A percentile compares a stretch with the other conserved stretches of the same genome.
Conservation (phyloP, 768 basidiomycete genomes). For the Russula dissimulans region DNA sequence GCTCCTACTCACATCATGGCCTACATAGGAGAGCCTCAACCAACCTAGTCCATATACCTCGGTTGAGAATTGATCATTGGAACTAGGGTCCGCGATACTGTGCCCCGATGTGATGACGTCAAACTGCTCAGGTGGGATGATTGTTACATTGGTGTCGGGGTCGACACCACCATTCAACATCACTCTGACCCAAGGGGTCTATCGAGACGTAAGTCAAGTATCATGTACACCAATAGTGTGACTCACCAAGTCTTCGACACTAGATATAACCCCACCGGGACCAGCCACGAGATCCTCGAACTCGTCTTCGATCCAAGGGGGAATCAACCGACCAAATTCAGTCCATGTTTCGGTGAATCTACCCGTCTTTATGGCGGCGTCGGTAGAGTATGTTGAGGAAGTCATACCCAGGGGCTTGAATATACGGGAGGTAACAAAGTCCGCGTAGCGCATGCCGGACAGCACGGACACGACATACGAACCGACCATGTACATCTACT, state of each 20-base stretch:
- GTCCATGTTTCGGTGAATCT: constrained; percentile 30
- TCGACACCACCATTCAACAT: constrained; percentile 30
- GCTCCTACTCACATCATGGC: constrained; percentile 31
- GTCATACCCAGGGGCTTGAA: constrained; percentile 35
- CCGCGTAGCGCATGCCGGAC: constrained; percentile 26
- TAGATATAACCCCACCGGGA: constrained; percentile 38
- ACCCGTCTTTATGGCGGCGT: constrained; percentile 27
- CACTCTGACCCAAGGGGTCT: constrained; percentile 34
- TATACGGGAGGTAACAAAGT: constrained; percentile 36
- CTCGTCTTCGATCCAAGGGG: constrained; percentile 26
- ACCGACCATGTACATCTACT: constrained; percentile 33
- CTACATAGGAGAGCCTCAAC: constrained; percentile 30
- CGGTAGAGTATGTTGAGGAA: constrained; percentile 31
- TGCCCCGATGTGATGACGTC: constrained; percentile 28
- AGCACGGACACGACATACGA: constrained; percentile 30
- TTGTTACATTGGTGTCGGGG: constrained; percentile 23
- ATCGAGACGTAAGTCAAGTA: background rate
- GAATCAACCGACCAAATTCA: constrained; percentile 26
- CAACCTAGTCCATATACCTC: constrained; percentile 38
- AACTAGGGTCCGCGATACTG: constrained; percentile 20
- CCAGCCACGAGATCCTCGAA: constrained; percentile 27
- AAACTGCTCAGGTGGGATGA: constrained; percentile 29
- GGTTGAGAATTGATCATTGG: constrained; percentile 11
- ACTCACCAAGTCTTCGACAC: constrained; percentile 34
- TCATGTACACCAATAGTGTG: background rate